Conservation (phyloP, 2,329 filamentous ascomycete genomes). For the Parafenestella ontariensis region DNA sequence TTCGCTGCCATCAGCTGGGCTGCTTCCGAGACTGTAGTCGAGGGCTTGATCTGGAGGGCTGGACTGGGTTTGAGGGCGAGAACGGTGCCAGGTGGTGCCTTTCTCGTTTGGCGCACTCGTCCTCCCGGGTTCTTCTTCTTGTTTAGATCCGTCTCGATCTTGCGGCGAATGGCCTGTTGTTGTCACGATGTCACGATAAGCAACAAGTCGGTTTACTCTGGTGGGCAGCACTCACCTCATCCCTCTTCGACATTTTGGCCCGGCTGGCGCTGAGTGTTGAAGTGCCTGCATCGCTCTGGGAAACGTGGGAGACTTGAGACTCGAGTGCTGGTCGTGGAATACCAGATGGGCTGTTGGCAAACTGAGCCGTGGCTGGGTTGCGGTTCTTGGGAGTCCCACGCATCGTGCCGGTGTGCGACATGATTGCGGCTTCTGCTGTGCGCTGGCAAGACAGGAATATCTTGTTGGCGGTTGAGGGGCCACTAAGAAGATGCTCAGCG, state of each 20-base stretch:
- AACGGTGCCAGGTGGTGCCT: conserved; percentile 94
- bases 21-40: conserved; percentile 91
- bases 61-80: conserved; percentile 94
- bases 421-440: conserved; percentile 45
- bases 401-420: conserved; percentile 70
- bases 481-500: conserved; percentile 25
- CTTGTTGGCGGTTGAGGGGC: conserved; percentile 29
- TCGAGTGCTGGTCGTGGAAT: conserved; percentile 79
- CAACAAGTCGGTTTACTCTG: background rate
- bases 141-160: conserved; percentile 96
- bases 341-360: conserved; percentile 69
- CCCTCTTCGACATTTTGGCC: conserved; percentile 94
- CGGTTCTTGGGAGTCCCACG: conserved; percentile 74
- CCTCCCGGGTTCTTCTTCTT: conserved; percentile 89
- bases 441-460: conserved; percentile 22
- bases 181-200: conserved; percentile 25
- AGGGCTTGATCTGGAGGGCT: conserved; percentile 96
- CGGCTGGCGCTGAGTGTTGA: conserved; percentile 90
- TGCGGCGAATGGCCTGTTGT: conserved; percentile 86
- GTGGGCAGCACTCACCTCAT: conserved; percentile 76
- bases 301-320: conserved; percentile 51
- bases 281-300: conserved; percentile 64
- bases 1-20: conserved; percentile 99
- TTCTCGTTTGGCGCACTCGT: conserved; percentile 83
- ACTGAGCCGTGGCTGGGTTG: conserved; percentile 61